Evolutionary conservation across 2,329 filamentous ascomycete species (phyloP), one percentile per base, ranked within the genome.

Genomic region (Triangularia verruculosa): DNA sequence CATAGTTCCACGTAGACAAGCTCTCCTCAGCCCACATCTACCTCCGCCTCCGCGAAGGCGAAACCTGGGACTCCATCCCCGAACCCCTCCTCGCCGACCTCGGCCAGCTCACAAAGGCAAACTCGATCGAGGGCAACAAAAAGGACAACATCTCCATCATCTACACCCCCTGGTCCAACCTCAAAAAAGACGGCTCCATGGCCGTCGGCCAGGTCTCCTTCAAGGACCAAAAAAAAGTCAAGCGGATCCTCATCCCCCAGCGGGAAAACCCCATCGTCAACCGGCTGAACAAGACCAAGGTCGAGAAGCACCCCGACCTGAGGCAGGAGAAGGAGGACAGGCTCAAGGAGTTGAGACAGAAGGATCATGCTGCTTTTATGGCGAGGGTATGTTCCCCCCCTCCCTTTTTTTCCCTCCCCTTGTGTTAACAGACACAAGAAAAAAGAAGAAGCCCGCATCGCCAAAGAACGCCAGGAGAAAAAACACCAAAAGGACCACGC

Each of bases 41-140:
- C 78, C 86, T 99, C 32, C 90, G 95, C 32, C 83, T 98, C 70
- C 83, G 81, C 15, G 88, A 94, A 52, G 89, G 87, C 63, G 87
- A 95, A 69, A 82, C 85, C 47, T 99, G 95, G 95, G 93, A 97
- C 58, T 78, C 82, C 52, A 92, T 99, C 64, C 88, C 91, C 0
- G 74, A 86, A 66, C 85, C 86, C 3, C 83, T 99, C 27, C 75
- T 99, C 64, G 86, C 83, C 69, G 95, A 99, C 77, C 92, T 95
- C 72, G 95, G 91, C n/a, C 95, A 99, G 77, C 83, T 99, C 71
- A 99, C 95, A 63, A 99, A 99, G 79, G 95, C 95, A 67, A 99
- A 99, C 79, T 97, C 93, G 63, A 99, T 99, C 71, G 95, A 99
- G 81, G 95, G 95, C 68, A 99, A 99, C 82, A 99, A 99, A 79